Evolutionary conservation across 331 rosid species (phyloP), one percentile per base, ranked within the genome.

Genomic region (Dryas integrifolia): DNA sequence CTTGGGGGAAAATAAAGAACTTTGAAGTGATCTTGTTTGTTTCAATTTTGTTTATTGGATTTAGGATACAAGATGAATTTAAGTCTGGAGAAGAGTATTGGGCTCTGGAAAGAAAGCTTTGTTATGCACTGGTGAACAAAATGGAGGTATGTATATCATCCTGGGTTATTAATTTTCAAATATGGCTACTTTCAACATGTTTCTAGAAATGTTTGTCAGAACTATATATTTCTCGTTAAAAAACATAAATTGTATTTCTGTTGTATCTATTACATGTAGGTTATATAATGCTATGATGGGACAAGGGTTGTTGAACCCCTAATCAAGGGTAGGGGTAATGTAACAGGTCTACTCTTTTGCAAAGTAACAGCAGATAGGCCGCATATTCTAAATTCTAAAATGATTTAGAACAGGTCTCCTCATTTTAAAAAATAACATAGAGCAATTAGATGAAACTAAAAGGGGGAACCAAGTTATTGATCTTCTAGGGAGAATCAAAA

Each of bases 61-160:
- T 60, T 73, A 93, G 98, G 68, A 79, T 91, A 78, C 81, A 65
- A 75, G 87, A 91, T 67, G 94, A 93, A 70, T 76, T 91, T 62
- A 86, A 72, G 68, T 84, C 67, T 35, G 98, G 97, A 72, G 90
- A 87, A 84, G 95, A 82, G 80, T 93, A 93, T 61, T 93, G 98
- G 98, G 82, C 87, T 55, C 85, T 93, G 38, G 98, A 93, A 86
- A 87, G 97, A 87, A 85, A 77, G 84, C 97, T 93, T 65, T 93
- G 98, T 75, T 66, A 72, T 76, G 91, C 97, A 2, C 70, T 91
- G 59, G 62, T 45, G 30, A 81, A 79, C 46, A 69, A 81, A 70
- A 80, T 70, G 65, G 86, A 87, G 96, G 98, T 93, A 82, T 52
- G 35, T 61, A 5, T 53, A 66, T 39, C 60, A 59, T 78, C 58